Percentiles rank a stretch among this genome's conserved stretches.
These are phyloP conservation scores for Mycosphaerella sp. DNA, from an alignment of 2,329 filamentous ascomycete genomes.

Conservation along the genomic window DNA sequence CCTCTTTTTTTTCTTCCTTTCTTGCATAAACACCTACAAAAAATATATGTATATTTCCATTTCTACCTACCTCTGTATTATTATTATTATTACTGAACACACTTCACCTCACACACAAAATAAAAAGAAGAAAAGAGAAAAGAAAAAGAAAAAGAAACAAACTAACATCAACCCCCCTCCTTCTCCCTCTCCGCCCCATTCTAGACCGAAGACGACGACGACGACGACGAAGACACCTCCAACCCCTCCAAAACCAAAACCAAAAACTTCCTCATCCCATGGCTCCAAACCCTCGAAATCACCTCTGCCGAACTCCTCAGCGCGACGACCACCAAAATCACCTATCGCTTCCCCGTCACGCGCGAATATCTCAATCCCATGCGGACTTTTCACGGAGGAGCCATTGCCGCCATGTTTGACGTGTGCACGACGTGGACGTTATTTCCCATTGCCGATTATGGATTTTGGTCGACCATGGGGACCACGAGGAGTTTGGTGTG, in stretches of 20 bases:
- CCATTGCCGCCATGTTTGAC: slow-evolving; percentile 23
- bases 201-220: neutral
- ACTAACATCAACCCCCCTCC: neutral
- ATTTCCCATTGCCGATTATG: slow-evolving; percentile 17
- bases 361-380: slow-evolving; percentile 24
- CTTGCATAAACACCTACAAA: too few relatives aligned
- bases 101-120: neutral
- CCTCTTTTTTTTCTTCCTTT: neutral
- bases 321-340: slow-evolving; percentile 14
- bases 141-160: neutral
- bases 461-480: slow-evolving; percentile 25
- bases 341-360: slow-evolving; percentile 23
- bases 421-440: slow-evolving; percentile 20
- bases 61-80: neutral
- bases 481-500: slow-evolving; percentile 23
- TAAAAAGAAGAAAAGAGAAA: neutral
- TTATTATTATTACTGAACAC: too few relatives aligned
- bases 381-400: slow-evolving; percentile 23
- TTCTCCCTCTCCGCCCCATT: neutral
- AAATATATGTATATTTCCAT: neutral
- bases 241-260: neutral
- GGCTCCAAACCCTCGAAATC: slow-evolving; percentile 18
- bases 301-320: slow-evolving; percentile 15
- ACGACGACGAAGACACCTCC: slow-evolving; percentile 11
- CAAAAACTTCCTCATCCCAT: slow-evolving; percentile 20